These are phyloP conservation scores for Suhomyces yuchorum DNA, from an alignment of 1,139 yeast species.

Conservation along the genomic window DNA sequence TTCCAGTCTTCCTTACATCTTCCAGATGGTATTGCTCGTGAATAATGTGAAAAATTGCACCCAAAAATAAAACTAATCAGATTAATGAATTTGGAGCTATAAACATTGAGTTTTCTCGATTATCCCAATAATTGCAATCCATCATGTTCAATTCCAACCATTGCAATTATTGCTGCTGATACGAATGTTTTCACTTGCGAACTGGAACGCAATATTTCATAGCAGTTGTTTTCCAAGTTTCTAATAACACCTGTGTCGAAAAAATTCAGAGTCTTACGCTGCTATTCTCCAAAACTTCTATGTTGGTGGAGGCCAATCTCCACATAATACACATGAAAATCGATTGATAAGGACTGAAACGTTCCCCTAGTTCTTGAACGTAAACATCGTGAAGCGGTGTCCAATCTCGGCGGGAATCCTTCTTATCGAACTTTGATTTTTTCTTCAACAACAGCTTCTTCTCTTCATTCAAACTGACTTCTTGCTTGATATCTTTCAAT, in stretches of 20 bases:
- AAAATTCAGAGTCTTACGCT: constrained; percentile 1
- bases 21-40: too few species aligned
- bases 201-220: too few species aligned
- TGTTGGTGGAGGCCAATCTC: constrained; percentile 63
- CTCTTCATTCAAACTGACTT: constrained; percentile 32
- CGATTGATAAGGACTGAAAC: constrained; percentile 67
- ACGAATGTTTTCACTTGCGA: too few species aligned
- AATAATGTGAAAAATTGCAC: not conserved
- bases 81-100: too few species aligned
- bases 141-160: too few species aligned
- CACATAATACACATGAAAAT: constrained; percentile 74
- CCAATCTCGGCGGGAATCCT: constrained; percentile 54
- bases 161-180: too few species aligned
- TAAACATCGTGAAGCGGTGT: constrained; percentile 62
- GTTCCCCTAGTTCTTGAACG: constrained; percentile 55
- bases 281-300: constrained; percentile 42
- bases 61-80: too few species aligned
- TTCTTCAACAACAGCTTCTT: constrained; percentile 32
- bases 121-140: too few species aligned
- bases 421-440: constrained; percentile 44
- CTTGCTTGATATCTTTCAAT: constrained; percentile 41
- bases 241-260: too few species aligned
- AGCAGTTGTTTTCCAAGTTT: too few species aligned
- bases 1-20: too few species aligned
- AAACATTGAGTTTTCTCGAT: too few species aligned